Base-by-base conservation (phyloP, 371 early-diverging fungal species). In the Mortierella sp. region DNA sequence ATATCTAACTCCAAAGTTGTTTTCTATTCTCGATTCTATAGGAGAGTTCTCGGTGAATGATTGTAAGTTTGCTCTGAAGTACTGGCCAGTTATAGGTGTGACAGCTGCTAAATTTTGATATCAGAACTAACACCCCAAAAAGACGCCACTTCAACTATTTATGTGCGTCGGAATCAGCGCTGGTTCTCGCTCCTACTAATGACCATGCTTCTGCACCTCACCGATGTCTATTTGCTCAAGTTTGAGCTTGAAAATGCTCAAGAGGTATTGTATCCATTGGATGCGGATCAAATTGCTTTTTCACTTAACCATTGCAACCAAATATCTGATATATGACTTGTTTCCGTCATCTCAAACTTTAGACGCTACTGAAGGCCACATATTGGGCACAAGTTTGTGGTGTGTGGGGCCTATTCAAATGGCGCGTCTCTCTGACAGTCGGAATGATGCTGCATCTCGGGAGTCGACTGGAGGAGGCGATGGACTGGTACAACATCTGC, bases 151-250 rank as follows among this genome's bases (percentile, higher is more conserved):
- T 73, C 80, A 0, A 82, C 80, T 0, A 42, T 82, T 8, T 52
- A 52, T 34, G 83, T 86, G 21, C 72, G 80, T 11, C 77, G 80
- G 11, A 86, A 82, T 57, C 87, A 86, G 44, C 80, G 76, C 8
- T 86, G 87, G 87, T 86, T 75, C 47, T 82, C 87, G 5, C 34
- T 86, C 28, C 48, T 86, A 47, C 80, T 86, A 83, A 78, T 86
- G 83, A 54, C 74, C 28, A 82, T 86, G 87, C 83, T 86, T 13
- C 31, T 82, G 34, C 87, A 86, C 45, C 80, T 86, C 0, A 13
- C 78, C 5, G 87, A 86, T 38, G 80, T 86, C 14, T 78, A 76
- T 58, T 24, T 86, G n/a, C 50, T 86, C 31, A 82, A 86, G 74
- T 82, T 78, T 76, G 80, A 86, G 16, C 55, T 80, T 34, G 63